A percentile compares a stretch with the other conserved stretches of the same genome.
Conservation (phyloP, 306 rosid genomes). For the Oemleria cerasiformis region DNA sequence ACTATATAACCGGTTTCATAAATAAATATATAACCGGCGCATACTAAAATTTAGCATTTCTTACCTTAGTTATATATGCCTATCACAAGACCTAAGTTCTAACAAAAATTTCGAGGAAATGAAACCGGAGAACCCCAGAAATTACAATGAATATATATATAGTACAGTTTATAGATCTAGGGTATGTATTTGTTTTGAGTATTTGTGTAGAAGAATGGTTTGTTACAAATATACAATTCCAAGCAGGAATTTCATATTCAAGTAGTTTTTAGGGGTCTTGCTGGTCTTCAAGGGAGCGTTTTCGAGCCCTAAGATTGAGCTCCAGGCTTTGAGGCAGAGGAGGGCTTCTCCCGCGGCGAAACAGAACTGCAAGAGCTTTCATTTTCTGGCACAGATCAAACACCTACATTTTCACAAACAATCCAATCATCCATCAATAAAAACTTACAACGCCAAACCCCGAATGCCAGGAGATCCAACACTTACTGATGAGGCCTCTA, state of each 20-base stretch:
- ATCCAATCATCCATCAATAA: neutral
- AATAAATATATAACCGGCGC: neutral
- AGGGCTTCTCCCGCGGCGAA: slow-evolving; percentile 90
- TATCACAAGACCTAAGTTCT: no score
- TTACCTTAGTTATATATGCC: no score
- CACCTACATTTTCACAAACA: slow-evolving; percentile 43
- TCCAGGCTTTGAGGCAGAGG: slow-evolving; percentile 89
- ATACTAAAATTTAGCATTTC: neutral
- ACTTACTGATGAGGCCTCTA: slow-evolving; percentile 91
- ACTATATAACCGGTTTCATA: no score
- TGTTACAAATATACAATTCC: slow-evolving; percentile 22
- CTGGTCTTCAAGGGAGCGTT: slow-evolving; percentile 87
- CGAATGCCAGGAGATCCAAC: no score
- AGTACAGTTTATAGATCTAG: slow-evolving; percentile 14
- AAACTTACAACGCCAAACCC: neutral
- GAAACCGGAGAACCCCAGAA: neutral
- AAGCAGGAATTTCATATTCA: slow-evolving; percentile 35
- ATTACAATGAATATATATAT: neutral
- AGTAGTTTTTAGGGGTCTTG: slow-evolving; percentile 51
- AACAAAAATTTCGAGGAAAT: neutral
- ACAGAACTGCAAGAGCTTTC: slow-evolving; percentile 93
- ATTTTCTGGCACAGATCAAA: slow-evolving; percentile 83
- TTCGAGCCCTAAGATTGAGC: slow-evolving; percentile 75
- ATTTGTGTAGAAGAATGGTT: slow-evolving; percentile 8
- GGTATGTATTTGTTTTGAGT: neutral